Evolutionary conservation across 225 moss, liverwort and hornwort genomes (phyloP).

Genomic region (Neckera pumila): DNA sequence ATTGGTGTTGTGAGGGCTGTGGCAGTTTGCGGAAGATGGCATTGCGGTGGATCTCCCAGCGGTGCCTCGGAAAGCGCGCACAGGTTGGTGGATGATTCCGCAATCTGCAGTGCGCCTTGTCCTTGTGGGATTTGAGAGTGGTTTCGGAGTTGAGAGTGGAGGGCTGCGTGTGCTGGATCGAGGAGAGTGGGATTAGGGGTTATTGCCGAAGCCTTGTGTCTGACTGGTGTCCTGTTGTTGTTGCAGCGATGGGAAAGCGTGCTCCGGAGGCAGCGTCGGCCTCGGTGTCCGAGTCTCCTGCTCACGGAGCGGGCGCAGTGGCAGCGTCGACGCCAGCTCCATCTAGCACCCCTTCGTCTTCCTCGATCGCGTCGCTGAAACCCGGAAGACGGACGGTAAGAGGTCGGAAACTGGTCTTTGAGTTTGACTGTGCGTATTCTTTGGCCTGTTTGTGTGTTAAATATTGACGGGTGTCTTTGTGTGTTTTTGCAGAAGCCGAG

Average conservation of each 20-base stretch:
- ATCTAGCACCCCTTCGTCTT: conserved; percentile 48
- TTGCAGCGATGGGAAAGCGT: conserved; percentile 74
- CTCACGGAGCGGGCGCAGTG: conserved; percentile 8
- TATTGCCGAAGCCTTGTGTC: background rate
- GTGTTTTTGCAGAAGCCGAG: conserved; percentile 55
- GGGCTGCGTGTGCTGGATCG: background rate
- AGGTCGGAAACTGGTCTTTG: background rate
- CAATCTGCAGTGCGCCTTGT: background rate
- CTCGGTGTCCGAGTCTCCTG: conserved; percentile 21
- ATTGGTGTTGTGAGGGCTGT: background rate
- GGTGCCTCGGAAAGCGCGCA: conserved; percentile 81
- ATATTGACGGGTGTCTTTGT: background rate
- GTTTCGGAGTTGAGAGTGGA: background rate
- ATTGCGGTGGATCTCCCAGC: conserved; percentile 65
- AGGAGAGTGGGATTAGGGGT: background rate
- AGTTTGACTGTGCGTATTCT: too few relatives aligned
- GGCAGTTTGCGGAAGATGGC: conserved; percentile 80
- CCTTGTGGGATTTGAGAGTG: background rate
- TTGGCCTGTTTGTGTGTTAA: background rate
- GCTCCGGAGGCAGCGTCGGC: conserved; percentile 51
- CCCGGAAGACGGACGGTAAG: conserved; percentile 65
- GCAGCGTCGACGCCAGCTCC: conserved; percentile 25
- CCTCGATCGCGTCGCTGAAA: conserved; percentile 29
- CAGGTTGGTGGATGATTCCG: conserved; percentile 32
- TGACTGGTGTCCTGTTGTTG: background rate